Evolutionary conservation across 805 yeast species (phyloP).

Genomic region (Citeromyces matritensis): DNA sequence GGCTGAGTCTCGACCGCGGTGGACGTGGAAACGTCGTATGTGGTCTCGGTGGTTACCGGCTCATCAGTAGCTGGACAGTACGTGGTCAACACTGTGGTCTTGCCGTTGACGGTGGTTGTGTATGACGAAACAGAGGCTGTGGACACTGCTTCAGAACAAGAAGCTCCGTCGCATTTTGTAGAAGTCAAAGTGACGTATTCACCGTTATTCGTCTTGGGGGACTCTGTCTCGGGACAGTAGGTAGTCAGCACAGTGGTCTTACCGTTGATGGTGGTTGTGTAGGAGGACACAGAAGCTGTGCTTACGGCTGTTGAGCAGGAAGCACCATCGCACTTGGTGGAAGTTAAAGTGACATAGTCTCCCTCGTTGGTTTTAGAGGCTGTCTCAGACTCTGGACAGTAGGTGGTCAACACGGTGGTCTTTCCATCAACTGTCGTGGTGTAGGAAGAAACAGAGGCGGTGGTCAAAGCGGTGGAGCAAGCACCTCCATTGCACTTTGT

Average conservation of each 20-base stretch:
- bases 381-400: not conserved
- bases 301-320: conserved; percentile 5
- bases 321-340: conserved; percentile 1
- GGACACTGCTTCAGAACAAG: conserved; percentile 5
- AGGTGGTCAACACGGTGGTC: not conserved
- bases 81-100: conserved; percentile 8
- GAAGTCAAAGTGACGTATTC: conserved; percentile 1
- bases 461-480: not conserved
- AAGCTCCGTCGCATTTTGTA: conserved; percentile 1
- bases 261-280: conserved; percentile 10
- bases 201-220: not conserved
- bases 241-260: conserved; percentile 8
- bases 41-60: conserved; percentile 3
- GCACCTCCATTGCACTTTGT: conserved; percentile 2
- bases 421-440: not conserved
- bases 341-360: not conserved
- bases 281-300: conserved; percentile 9
- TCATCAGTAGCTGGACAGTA: conserved; percentile 3
- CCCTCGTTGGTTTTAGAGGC: too few relatives aligned
- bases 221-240: conserved; percentile 1
- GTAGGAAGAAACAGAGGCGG: not conserved
- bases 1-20: conserved; percentile 4
- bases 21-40: conserved; percentile 4
- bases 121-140: conserved; percentile 10
- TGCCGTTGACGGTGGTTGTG: conserved; percentile 9